Base-by-base conservation (phyloP, 2,329 filamentous ascomycete species). In the Aspergillus niger region DNA sequence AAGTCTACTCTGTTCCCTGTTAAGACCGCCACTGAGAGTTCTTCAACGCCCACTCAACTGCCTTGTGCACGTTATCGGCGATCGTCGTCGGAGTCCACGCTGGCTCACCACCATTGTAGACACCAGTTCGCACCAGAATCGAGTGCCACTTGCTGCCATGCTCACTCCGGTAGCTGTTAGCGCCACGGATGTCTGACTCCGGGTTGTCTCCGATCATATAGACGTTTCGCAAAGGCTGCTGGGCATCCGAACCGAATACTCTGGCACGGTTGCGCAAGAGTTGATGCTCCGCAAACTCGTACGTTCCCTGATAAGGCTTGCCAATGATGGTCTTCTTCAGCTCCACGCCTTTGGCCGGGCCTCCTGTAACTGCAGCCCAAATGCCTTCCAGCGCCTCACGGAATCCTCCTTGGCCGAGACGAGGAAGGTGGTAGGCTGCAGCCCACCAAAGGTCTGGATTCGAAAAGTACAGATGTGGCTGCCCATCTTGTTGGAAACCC, bases 181-280 rank as follows among this genome's bases (percentile, higher is more conserved):
- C 93, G 5, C 95, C 95, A 5, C 86, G 82, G 66, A 99, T 97
- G 74, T 99, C 95, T 67, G 90, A 95, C 72, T 91, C 91, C 5
- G 91, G 90, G 70, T 94, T 94, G 71, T 94, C 91, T 5, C 95
- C 95, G 44, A 98, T 86, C 94, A 98, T 98, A 77, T 96, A 98
- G 10, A 98, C 92, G 47, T 83, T 85, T 69, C 83, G 82, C 58
- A 97, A 76, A n/a, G 83, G 82, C 20, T 70, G 74, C 2, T 76
- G 59, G 30, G 69, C 65, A 26, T 71, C 63, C 62, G 63, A 65
- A 15, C 75, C 70, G 52, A 87, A 79, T 24, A 86, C 61, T 15
- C 76, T 72, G 22, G 80, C 76, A 20, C 89, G 81, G 72, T 91
- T 87, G 60, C 78, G 77, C 56, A 86, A 78, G 55, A 98, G 81